Evolutionary conservation across 129 eudicot genomes (phyloP).

Genomic region (Flaveria bidentis): DNA sequence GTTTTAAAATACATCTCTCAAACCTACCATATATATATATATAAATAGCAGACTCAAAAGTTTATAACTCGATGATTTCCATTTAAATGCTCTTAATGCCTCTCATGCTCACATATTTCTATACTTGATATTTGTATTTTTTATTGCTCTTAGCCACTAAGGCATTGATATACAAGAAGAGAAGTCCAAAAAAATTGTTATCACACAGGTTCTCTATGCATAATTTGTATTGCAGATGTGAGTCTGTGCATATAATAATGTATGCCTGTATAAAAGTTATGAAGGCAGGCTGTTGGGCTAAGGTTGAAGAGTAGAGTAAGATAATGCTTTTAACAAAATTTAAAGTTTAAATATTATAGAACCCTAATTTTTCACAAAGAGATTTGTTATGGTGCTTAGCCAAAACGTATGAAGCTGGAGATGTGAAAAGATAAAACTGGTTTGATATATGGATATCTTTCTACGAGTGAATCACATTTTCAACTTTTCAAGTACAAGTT

Average conservation of each 20-base stretch:
- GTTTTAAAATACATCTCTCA: not conserved
- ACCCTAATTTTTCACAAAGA: slow-evolving; percentile 6
- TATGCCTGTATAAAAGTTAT: slow-evolving; percentile 20
- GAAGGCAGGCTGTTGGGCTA: slow-evolving; percentile 18
- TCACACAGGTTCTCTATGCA: not conserved
- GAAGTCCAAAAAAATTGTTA: not conserved
- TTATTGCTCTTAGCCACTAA: too few species aligned
- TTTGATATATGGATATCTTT: not conserved
- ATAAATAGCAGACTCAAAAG: slow-evolving; percentile 3
- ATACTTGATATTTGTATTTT: not conserved
- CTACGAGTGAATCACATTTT: not conserved
- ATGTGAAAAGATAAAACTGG: not conserved
- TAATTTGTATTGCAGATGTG: not conserved
- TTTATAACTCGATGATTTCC: not conserved
- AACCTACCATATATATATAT: slow-evolving; percentile 14
- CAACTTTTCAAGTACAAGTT: not conserved
- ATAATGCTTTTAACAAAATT: slow-evolving; percentile 8
- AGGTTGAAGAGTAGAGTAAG: slow-evolving; percentile 6
- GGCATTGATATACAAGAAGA: not conserved
- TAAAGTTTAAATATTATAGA: slow-evolving; percentile 1
- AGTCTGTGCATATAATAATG: slow-evolving; percentile 6
- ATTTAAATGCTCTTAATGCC: slow-evolving; percentile 8
- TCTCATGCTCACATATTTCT: not conserved
- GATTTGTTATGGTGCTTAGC: not conserved
- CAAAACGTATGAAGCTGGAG: slow-evolving; percentile 1